Conservation (phyloP, 176 grass and related monocot species). For the Triticum timopheevii region DNA sequence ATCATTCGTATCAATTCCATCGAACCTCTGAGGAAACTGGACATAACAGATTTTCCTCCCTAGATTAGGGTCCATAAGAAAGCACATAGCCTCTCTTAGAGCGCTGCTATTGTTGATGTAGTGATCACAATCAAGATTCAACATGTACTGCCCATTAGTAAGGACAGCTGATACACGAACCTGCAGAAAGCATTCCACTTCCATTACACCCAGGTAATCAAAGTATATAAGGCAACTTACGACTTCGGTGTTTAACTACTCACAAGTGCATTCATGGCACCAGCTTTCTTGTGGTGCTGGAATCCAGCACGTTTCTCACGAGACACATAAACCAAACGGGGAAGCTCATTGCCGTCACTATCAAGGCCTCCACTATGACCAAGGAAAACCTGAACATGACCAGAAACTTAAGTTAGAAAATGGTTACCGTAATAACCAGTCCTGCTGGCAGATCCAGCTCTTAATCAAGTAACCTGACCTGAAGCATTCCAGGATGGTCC, state of each 20-base stretch:
- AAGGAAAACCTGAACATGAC: constrained; percentile 79
- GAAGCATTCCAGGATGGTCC: constrained; percentile 99
- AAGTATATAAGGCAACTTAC: constrained; percentile 22
- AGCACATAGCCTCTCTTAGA: constrained; percentile 94
- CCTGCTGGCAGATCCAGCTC: constrained; percentile 14
- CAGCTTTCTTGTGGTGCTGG: constrained; percentile 98
- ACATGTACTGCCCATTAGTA: constrained; percentile 93
- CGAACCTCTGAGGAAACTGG: constrained; percentile 95
- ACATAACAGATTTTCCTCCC: constrained; percentile 90
- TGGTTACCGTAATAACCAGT: not conserved
- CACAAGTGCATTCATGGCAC: constrained; percentile 99
- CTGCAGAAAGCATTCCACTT: constrained; percentile 41
- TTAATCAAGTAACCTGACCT: constrained; percentile 53
- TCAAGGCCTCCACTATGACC: constrained; percentile 98
- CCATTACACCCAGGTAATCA: constrained; percentile 27
- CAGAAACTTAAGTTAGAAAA: constrained; percentile 25
- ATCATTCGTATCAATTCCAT: constrained; percentile 94
- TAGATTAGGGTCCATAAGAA: constrained; percentile 99
- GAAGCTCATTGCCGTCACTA: constrained; percentile 83
- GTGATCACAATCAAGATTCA: constrained; percentile 99
- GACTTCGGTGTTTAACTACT: constrained; percentile 42
- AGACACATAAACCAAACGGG: constrained; percentile 97
- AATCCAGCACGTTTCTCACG: constrained; percentile 99
- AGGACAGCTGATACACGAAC: constrained; percentile 98
- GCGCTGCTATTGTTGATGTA: constrained; percentile 99